Conservation (phyloP, 306 rosid species). For the Casuarina glauca region DNA sequence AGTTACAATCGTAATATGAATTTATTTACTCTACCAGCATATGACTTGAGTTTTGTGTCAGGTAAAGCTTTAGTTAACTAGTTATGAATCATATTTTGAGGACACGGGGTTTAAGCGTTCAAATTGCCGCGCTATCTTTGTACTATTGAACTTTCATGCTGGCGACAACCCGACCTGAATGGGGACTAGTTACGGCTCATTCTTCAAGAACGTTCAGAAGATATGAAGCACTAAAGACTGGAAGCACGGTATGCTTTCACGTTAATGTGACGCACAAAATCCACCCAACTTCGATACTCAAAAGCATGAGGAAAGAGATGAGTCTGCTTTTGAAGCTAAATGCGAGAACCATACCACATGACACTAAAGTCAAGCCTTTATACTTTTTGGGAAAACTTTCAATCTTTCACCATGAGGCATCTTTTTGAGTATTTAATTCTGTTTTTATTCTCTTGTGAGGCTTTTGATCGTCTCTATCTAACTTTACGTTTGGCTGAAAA, state of each 20-base stretch:
- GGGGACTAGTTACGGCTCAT: constrained; percentile 10
- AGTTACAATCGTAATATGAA: neutral
- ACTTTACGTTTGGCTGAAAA: constrained; percentile 29
- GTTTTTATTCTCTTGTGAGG: constrained; percentile 27
- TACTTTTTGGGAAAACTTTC: constrained; percentile 33
- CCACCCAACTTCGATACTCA: constrained; percentile 16
- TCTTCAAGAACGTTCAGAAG: constrained; percentile 20
- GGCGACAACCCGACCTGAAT: constrained; percentile 24
- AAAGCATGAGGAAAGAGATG: constrained; percentile 15
- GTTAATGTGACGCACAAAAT: constrained; percentile 34
- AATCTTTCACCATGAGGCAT: constrained; percentile 34
- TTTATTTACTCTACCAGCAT: neutral
- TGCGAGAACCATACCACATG: constrained; percentile 45
- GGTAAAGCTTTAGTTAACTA: no score
- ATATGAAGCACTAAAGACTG: neutral
- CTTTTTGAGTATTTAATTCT: constrained; percentile 31
- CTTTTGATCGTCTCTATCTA: constrained; percentile 28
- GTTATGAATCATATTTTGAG: no score
- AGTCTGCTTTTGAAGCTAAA: constrained; percentile 31
- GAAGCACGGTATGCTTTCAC: constrained; percentile 30
- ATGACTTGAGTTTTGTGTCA: neutral
- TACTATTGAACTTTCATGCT: constrained; percentile 6
- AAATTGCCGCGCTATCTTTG: neutral
- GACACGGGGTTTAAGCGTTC: neutral
- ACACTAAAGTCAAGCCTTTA: constrained; percentile 31